Evolutionary conservation across 1,139 yeast species (phyloP).

Genomic region (Eremothecium sinecaudum): DNA sequence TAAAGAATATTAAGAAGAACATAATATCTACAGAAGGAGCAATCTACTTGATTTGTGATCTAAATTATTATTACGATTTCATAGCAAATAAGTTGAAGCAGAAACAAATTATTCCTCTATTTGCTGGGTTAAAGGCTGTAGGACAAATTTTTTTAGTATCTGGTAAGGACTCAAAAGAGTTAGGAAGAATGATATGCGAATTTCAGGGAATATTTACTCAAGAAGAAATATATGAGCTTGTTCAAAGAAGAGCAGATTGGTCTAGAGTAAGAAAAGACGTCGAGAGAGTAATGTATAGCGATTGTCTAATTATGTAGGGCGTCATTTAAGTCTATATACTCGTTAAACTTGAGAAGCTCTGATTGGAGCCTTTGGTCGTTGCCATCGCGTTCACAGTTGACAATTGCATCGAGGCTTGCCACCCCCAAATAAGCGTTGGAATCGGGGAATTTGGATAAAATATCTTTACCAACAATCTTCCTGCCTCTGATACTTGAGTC

Average conservation of each 20-base stretch:
- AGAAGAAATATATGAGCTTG: constrained; percentile 89
- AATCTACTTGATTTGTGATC: constrained; percentile 59
- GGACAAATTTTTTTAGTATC: constrained; percentile 77
- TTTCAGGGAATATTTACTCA: constrained; percentile 86
- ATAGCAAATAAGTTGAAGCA: constrained; percentile 53
- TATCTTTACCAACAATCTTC: constrained; percentile 18
- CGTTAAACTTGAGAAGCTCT: constrained; percentile 16
- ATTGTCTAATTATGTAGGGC: constrained; percentile 38
- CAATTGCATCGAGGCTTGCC: constrained; percentile 6
- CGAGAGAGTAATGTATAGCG: constrained; percentile 81
- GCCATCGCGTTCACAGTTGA: constrained; percentile 24
- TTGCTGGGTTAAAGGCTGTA: constrained; percentile 71
- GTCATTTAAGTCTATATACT: constrained; percentile 14
- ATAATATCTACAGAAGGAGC: constrained; percentile 78
- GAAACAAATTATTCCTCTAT: constrained; percentile 62
- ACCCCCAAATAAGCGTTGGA: constrained; percentile 10
- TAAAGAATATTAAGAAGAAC: constrained; percentile 61
- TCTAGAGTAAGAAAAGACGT: constrained; percentile 61
- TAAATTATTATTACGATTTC: constrained; percentile 70
- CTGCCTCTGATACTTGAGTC: constrained; percentile 22
- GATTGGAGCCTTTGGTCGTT: constrained; percentile 15
- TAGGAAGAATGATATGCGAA: constrained; percentile 78
- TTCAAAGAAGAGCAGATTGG: constrained; percentile 87
- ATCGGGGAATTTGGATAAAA: constrained; percentile 9
- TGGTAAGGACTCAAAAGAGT: constrained; percentile 63